Base-by-base conservation (phyloP, 257 asterid species). In the Rubia yunnanensis region DNA sequence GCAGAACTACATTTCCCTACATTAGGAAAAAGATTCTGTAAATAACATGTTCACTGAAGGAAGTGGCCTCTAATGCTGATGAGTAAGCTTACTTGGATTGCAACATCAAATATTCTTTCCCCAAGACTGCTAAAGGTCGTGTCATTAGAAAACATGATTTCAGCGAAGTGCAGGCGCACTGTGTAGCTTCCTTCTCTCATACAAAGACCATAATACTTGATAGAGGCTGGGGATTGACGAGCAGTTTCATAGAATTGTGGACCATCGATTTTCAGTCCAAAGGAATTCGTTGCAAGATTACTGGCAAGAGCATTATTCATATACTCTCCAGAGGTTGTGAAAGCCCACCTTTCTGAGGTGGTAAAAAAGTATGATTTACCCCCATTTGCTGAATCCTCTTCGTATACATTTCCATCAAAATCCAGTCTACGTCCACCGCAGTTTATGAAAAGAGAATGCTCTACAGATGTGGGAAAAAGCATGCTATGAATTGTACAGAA, bases 91-190 rank as follows among this genome's bases (percentile, higher is more conserved):
- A 92, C 98, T 79, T 92, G 98, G 72, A 92, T 92, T 39, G 94
- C 82, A 30, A 89, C 95, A 59, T 89, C 98, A 56, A 92, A 92
- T 67, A 87, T 66, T 74, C 98, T 87, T 65, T 72, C 78, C 57
- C 97, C 97, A 18, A 80, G 83, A 83, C 95, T 84, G 82, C 80
- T 80, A 72, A 67, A 92, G 57, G 70, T 83, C 67, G 77, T 27
- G 78, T 68, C 78, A 66, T 87, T 74, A 32, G 85, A 63, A 72
- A 2, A 92, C 85, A 79, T 79, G 66, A 92, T 87, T 74, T 92
- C 98, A 34, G 98, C 96, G 58, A 92, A 92, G 81, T 89, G 88
- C 56, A 92, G 96, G 20, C 89, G 90, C 74, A 89, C 98, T 68
- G 20, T 85, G 67, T 92, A 92, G 85, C 92, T 92, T 41, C 98